Evolutionary conservation across 78 protist genomes (phyloP).

Genomic region (Dictyostelium citrinum): DNA sequence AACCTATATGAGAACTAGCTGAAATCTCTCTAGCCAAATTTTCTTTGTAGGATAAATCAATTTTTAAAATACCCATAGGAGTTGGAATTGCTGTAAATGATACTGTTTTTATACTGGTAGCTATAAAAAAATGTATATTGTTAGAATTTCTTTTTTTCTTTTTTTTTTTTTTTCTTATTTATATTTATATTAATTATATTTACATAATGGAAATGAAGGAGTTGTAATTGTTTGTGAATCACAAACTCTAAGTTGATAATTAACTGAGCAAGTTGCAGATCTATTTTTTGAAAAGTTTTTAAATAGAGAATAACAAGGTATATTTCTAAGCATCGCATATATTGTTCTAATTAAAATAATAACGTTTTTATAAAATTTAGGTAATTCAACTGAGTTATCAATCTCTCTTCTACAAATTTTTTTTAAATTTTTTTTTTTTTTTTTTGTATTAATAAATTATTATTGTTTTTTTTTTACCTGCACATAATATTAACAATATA

Average conservation of each 20-base stretch:
- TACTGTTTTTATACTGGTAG: slow-evolving; percentile 40
- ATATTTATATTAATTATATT: neutral
- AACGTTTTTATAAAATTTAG: slow-evolving; percentile 60
- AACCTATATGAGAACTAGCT: slow-evolving; percentile 41
- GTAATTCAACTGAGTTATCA: slow-evolving; percentile 44
- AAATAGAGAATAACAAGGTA: slow-evolving; percentile 37
- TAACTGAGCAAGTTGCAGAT: slow-evolving; percentile 45
- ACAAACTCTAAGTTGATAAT: slow-evolving; percentile 54
- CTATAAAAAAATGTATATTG: neutral
- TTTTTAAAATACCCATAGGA: slow-evolving; percentile 24
- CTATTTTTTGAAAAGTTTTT: slow-evolving; percentile 50
- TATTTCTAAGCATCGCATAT: slow-evolving; percentile 45
- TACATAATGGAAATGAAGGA: slow-evolving; percentile 60
- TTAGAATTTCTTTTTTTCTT: neutral
- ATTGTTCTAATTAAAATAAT: slow-evolving; percentile 59
- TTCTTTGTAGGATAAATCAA: slow-evolving; percentile 35
- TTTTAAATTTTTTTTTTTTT: too few relatives aligned
- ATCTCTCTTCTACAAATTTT: slow-evolving; percentile 1
- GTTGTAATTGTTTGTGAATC: slow-evolving; percentile 11
- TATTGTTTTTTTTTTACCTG: neutral
- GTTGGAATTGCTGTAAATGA: slow-evolving; percentile 42
- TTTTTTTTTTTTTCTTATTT: neutral
- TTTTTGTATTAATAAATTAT: neutral
- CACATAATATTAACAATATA: too few relatives aligned
- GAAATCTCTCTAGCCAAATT: slow-evolving; percentile 27